phyloP scores from a whole-genome alignment of 495 filamentous ascomycete species.

The Oleoguttula mirabilis region DNA sequence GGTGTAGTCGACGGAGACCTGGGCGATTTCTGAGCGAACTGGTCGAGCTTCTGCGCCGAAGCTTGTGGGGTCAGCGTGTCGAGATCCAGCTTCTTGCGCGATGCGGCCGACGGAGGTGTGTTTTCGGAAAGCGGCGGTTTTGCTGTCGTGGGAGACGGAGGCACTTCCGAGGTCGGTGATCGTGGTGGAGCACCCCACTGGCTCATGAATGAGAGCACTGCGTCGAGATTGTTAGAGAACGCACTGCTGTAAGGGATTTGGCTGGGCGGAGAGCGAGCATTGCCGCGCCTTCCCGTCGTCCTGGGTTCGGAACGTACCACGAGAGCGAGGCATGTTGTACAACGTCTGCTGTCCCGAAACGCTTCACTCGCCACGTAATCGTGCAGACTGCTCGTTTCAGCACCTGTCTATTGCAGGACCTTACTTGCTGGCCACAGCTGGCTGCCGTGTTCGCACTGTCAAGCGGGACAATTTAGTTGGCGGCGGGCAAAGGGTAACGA shows the following conservation, averaged over 20 bases:
- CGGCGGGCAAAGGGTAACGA: no score
- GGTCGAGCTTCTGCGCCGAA: constrained; percentile 17
- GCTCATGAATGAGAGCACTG: constrained; percentile 55
- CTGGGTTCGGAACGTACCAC: constrained; percentile 11
- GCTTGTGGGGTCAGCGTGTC: constrained; percentile 13
- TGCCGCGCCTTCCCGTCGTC: not conserved
- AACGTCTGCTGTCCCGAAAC: constrained; percentile 1
- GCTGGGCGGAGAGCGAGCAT: constrained; percentile 3
- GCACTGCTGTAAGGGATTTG: no score
- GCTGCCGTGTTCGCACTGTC: no score
- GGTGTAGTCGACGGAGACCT: constrained; percentile 10
- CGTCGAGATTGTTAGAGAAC: no score
- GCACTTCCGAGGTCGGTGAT: constrained; percentile 23
- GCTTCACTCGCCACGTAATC: not conserved
- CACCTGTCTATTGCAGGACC: no score
- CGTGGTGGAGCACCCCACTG: constrained; percentile 39
- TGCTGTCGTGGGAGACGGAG: constrained; percentile 24
- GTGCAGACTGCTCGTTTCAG: no score
- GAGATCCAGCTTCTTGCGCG: constrained; percentile 1
- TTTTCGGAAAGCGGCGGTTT: constrained; percentile 3
- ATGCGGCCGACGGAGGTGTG: not conserved
- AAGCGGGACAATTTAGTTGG: no score
- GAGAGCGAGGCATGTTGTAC: constrained; percentile 20
- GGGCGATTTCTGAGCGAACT: constrained; percentile 16
- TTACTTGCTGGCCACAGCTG: no score